These are phyloP conservation scores for Cryptococcus sp. DNA, from an alignment of 1,284 basidiomycete species.

Conservation along the genomic window DNA sequence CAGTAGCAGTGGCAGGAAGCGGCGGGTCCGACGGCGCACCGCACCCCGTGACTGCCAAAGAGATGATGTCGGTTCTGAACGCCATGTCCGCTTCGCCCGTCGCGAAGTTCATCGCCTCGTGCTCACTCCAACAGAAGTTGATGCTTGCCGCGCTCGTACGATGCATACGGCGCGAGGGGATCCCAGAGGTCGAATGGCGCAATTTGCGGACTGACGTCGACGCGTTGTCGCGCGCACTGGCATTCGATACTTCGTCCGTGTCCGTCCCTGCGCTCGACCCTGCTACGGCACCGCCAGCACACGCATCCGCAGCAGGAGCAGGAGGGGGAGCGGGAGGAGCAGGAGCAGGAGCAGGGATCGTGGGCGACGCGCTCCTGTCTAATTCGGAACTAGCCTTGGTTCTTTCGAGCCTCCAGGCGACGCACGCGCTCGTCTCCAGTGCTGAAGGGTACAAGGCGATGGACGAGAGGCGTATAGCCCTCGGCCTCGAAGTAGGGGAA, in stretches of 20 bases:
- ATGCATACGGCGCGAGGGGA: constrained; percentile 78
- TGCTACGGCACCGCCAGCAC: background rate
- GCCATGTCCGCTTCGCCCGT: constrained; percentile 91
- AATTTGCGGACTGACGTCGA: constrained; percentile 61
- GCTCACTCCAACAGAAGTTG: constrained; percentile 82
- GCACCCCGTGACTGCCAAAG: constrained; percentile 65
- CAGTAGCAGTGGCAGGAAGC: background rate
- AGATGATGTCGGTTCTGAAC: constrained; percentile 79
- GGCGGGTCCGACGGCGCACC: constrained; percentile 3
- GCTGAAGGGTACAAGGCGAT: constrained; percentile 32
- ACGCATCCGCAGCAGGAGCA: too few relatives aligned
- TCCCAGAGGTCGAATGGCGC: constrained; percentile 81
- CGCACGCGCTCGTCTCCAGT: constrained; percentile 45
- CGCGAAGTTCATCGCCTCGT: constrained; percentile 73
- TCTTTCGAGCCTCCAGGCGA: constrained; percentile 39
- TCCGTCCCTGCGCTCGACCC: background rate
- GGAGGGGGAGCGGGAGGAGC: background rate
- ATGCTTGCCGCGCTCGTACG: constrained; percentile 85
- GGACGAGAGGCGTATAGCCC: constrained; percentile 49
- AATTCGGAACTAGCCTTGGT: constrained; percentile 47
- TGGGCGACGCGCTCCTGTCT: constrained; percentile 36
- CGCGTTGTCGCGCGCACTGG: constrained; percentile 42
- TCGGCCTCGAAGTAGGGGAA: constrained; percentile 53
- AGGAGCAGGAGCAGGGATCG: background rate
- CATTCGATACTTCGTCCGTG: constrained; percentile 23